Evolutionary conservation across 345 rosid species (phyloP).

Genomic region (Salix koriyanagi): DNA sequence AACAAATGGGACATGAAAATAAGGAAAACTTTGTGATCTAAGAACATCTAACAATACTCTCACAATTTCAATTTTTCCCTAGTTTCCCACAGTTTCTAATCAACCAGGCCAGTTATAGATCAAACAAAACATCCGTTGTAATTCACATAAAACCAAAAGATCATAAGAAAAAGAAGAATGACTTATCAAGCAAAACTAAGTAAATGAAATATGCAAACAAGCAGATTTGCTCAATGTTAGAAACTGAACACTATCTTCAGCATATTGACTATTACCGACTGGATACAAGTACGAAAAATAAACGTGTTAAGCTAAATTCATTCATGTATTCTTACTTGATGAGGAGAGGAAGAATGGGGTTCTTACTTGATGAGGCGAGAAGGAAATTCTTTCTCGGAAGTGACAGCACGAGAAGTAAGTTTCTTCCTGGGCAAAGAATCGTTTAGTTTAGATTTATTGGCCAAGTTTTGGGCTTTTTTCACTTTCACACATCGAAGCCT

Average conservation of each 20-base stretch:
- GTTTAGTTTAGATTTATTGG: slow-evolving; percentile 38
- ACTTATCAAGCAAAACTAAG: not conserved
- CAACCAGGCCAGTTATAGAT: not conserved
- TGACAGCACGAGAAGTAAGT: slow-evolving; percentile 37
- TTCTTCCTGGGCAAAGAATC: slow-evolving; percentile 57
- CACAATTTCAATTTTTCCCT: not conserved
- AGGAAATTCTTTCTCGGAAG: slow-evolving; percentile 50
- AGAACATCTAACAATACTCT: not conserved
- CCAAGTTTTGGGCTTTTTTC: slow-evolving; percentile 52
- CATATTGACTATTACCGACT: not conserved
- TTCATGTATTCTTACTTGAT: not conserved
- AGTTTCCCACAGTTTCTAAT: not conserved
- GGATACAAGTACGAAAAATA: not conserved
- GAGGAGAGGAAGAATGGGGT: not conserved
- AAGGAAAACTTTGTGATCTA: not conserved
- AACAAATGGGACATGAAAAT: not conserved
- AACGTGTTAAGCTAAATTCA: not conserved
- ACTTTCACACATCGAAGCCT: slow-evolving; percentile 77
- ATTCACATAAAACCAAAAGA: not conserved
- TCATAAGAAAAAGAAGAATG: not conserved
- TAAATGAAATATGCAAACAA: not conserved
- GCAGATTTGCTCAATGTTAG: not conserved
- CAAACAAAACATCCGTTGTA: not conserved
- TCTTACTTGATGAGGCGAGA: slow-evolving; percentile 56
- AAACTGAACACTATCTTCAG: not conserved